phyloP scores from a whole-genome alignment of 352 stramenopile genomes.

The Phytophthora palmivora region DNA sequence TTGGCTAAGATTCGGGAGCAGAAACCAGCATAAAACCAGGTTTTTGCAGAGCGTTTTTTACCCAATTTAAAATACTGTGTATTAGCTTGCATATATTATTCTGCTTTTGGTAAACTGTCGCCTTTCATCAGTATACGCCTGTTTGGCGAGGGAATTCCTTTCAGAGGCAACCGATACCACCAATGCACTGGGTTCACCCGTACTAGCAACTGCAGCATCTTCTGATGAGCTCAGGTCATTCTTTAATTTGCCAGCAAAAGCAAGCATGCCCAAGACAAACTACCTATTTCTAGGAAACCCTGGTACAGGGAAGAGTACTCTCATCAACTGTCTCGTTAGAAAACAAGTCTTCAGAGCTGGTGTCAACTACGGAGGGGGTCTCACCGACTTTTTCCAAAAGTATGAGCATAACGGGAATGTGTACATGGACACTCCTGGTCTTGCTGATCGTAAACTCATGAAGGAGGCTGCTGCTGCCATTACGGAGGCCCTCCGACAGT shows the following conservation, averaged over 20 bases:
- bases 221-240: neutral
- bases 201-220: neutral
- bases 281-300: constrained; percentile 32
- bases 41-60: too few species aligned
- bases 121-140: too few species aligned
- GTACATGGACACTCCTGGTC: constrained; percentile 39
- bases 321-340: constrained; percentile 39
- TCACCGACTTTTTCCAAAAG: constrained; percentile 26
- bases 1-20: neutral
- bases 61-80: too few species aligned
- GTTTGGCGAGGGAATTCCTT: neutral
- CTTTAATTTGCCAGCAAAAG: neutral
- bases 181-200: neutral
- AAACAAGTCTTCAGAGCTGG: constrained; percentile 12
- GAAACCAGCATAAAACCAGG: too few species aligned
- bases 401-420: constrained; percentile 13
- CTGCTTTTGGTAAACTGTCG: too few species aligned
- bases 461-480: constrained; percentile 7
- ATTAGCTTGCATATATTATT: too few species aligned
- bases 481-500: constrained; percentile 21
- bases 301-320: constrained; percentile 33
- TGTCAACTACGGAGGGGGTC: constrained; percentile 8
- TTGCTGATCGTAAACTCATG: constrained; percentile 7
- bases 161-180: neutral
- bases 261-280: constrained; percentile 6